A percentile compares a stretch with the other conserved stretches of the same genome.
These are phyloP conservation scores for Fimicolochytrium jonesii DNA, from an alignment of 192 early-diverging fungal genomes.

Conservation along the genomic window DNA sequence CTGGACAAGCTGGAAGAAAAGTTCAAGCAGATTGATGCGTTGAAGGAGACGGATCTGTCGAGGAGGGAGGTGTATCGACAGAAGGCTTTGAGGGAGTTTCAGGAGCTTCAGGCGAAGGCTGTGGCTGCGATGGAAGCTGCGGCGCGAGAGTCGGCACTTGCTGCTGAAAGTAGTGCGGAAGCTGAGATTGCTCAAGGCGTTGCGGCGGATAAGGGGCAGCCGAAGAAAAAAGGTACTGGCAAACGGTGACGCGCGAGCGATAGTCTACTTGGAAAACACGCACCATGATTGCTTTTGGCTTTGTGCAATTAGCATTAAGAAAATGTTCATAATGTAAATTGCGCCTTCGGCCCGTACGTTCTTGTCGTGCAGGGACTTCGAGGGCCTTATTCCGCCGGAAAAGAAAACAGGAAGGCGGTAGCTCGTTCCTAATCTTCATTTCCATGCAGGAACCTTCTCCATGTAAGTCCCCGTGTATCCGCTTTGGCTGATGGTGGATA, in stretches of 20 bases:
- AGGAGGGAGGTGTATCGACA: constrained; percentile 35
- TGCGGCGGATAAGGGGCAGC: not conserved
- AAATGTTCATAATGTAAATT: too few species aligned
- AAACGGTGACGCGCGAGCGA: not conserved
- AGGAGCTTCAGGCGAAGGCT: constrained; percentile 33
- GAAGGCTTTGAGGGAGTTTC: constrained; percentile 35
- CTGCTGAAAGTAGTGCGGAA: constrained; percentile 21
- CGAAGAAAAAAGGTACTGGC: constrained; percentile 3
- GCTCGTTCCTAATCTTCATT: too few species aligned
- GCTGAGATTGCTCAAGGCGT: constrained; percentile 4
- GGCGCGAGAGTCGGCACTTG: constrained; percentile 34
- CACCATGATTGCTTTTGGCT: too few species aligned
- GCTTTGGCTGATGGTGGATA: too few species aligned
- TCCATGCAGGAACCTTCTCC: too few species aligned
- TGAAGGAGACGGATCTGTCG: constrained; percentile 18
- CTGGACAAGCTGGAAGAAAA: constrained; percentile 34
- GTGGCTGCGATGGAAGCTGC: constrained; percentile 33
- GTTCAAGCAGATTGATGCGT: constrained; percentile 23
- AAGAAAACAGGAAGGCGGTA: too few species aligned
- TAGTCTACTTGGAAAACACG: too few species aligned
- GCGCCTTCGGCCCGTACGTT: too few species aligned
- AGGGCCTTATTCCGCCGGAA: too few species aligned
- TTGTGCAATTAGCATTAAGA: too few species aligned
- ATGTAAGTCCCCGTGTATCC: too few species aligned
- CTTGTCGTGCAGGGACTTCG: too few species aligned